Base-by-base conservation (phyloP, 768 basidiomycete genomes). In the Ephemerocybe angulata region DNA sequence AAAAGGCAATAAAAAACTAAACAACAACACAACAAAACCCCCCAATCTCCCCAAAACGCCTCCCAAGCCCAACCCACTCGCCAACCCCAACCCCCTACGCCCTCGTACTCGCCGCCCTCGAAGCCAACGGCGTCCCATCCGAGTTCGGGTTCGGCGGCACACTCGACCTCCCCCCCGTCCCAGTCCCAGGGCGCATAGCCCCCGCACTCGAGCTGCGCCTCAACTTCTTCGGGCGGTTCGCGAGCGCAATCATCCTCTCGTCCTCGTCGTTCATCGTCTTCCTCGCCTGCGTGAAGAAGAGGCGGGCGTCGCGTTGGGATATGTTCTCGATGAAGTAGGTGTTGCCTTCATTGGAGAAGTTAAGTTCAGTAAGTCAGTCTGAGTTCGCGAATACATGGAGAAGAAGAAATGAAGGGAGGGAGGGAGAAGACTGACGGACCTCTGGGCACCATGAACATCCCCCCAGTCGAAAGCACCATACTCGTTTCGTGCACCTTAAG, bases 261-360 rank as follows among this genome's bases (percentile, higher is more conserved):
- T 69, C 67, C 12, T 64, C 66, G 3, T 49, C 44, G 43, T 55
- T 63, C 62, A 67, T 64, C 17, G 76, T 66, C 58, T 78, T 79
- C 27, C 79, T 73, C n/a, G 90, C 91, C 72, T 98, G 96, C 0
- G 93, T 87, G 72, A 98, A 98, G 75, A 96, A 97, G 7, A 98
- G 70, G 62, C 81, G 84, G 21, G 87, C 92, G 47, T 88, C 85
- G 31, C 89, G 84, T 46, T 87, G 80, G 19, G 79, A 81, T 21
- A 97, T 86, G 71, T 98, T 98, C 64, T 90, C 83, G 63, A 98
- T 92, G 55, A 84, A 83, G 67, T 98, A 98, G 8, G 81, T 82
- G 68, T 98, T 98, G 19, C 93, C 93, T 94, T 60, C 1, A 57
- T 10, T 22, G 38, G 29, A 28, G 19, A 50, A 22, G 37, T 10